These are phyloP conservation scores for Zygoascus flipseniorum DNA, from an alignment of 805 yeast genomes.

Conservation along the genomic window DNA sequence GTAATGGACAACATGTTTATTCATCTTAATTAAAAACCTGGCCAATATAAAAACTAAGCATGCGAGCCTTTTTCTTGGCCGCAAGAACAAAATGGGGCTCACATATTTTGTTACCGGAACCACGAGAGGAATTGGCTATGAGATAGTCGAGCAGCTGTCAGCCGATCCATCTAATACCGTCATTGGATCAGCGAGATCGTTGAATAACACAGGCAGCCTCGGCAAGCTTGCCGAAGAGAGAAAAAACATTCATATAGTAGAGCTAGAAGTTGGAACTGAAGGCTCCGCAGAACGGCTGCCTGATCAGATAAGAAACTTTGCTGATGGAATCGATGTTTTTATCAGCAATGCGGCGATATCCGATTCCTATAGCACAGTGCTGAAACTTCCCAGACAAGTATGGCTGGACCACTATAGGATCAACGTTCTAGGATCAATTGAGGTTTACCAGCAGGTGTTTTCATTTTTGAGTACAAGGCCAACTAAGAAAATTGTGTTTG, in stretches of 20 bases:
- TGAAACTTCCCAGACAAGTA: not conserved
- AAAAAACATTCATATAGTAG: conserved; percentile 20
- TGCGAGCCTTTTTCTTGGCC: too few species aligned
- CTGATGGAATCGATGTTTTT: conserved; percentile 23
- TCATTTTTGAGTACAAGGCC: conserved; percentile 19
- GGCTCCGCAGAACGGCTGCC: conserved; percentile 16
- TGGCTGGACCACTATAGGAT: conserved; percentile 14
- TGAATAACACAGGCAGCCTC: conserved; percentile 10
- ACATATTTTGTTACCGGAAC: conserved; percentile 28
- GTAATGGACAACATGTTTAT: too few species aligned
- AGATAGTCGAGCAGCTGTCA: conserved; percentile 24
- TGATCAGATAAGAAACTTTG: conserved; percentile 8
- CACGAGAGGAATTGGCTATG: conserved; percentile 30
- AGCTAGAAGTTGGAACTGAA: conserved; percentile 18
- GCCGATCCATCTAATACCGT: conserved; percentile 15
- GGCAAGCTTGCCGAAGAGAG: conserved; percentile 4
- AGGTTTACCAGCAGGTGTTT: conserved; percentile 14
- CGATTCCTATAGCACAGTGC: conserved; percentile 2
- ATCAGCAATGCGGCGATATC: conserved; percentile 24
- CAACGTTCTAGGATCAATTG: conserved; percentile 24
- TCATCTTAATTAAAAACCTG: too few species aligned
- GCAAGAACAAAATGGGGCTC: not conserved
- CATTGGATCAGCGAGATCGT: conserved; percentile 20
- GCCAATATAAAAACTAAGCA: too few species aligned
- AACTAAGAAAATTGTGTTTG: conserved; percentile 23